Conservation (phyloP, 75 land plant genomes). For the Picea glauca region DNA sequence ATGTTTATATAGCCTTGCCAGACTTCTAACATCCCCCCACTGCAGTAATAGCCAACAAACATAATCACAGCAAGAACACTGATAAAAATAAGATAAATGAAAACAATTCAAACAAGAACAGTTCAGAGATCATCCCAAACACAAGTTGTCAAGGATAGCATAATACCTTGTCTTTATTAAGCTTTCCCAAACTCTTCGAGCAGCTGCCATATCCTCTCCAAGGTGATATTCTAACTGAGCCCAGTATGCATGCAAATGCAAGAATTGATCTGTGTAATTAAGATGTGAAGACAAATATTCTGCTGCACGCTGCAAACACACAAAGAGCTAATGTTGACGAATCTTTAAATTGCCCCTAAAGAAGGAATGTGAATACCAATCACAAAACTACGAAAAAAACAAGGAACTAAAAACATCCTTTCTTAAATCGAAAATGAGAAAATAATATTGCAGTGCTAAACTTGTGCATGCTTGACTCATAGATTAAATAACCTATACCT, state of each 20-base stretch:
- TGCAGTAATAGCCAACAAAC: neutral
- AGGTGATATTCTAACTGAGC: constrained; percentile 65
- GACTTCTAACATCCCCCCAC: constrained; percentile 33
- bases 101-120: neutral
- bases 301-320: constrained; percentile 64
- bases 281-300: constrained; percentile 64
- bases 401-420: neutral
- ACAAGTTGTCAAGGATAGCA: neutral
- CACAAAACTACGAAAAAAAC: neutral
- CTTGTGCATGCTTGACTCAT: too few species aligned
- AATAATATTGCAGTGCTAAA: neutral
- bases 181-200: constrained; percentile 94
- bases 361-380: neutral
- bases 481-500: too few species aligned
- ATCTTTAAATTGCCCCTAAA: neutral
- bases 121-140: neutral
- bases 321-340: neutral
- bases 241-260: constrained; percentile 85
- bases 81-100: neutral
- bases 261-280: constrained; percentile 41
- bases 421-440: neutral
- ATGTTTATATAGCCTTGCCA: constrained; percentile 88
- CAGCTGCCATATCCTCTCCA: constrained; percentile 68
- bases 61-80: neutral
- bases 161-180: constrained; percentile 76